A percentile compares a stretch with the other conserved stretches of the same genome.
Conservation (phyloP, 2,329 filamentous ascomycete genomes). For the Pyrenophora seminiperda region DNA sequence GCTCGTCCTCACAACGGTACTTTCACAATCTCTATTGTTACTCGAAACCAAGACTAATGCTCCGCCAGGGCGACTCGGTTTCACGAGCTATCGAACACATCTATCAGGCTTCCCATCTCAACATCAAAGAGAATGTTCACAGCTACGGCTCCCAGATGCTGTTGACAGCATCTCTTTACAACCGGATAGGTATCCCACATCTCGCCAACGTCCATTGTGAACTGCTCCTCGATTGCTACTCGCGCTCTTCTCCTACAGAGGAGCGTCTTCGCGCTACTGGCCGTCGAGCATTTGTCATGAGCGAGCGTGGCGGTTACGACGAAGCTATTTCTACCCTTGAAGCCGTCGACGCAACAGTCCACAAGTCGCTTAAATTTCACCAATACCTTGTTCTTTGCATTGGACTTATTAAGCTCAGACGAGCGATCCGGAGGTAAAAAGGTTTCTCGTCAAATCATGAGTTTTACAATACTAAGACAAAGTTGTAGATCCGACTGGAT, state of each 20-base stretch:
- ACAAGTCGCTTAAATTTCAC: conserved; percentile 76
- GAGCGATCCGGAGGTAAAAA: conserved; percentile 61
- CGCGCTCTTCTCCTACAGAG: conserved; percentile 68
- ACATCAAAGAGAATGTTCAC: conserved; percentile 75
- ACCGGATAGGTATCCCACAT: conserved; percentile 68
- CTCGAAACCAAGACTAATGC: background rate
- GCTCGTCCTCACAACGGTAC: conserved; percentile 73
- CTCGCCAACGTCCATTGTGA: conserved; percentile 69
- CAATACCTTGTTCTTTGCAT: conserved; percentile 74
- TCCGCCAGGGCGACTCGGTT: conserved; percentile 59
- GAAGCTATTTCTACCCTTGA: conserved; percentile 68
- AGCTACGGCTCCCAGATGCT: conserved; percentile 76
- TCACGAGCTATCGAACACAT: conserved; percentile 74
- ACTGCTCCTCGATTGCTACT: conserved; percentile 76
- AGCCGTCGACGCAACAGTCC: conserved; percentile 62
- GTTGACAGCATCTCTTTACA: conserved; percentile 74
- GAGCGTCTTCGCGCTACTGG: conserved; percentile 78
- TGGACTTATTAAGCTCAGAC: conserved; percentile 68
- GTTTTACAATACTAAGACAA: conserved; percentile 17
- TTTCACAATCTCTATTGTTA: conserved; percentile 31
- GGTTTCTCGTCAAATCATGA: background rate
- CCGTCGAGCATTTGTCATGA: conserved; percentile 69
- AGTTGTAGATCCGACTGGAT: conserved; percentile 56
- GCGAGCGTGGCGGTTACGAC: conserved; percentile 71
- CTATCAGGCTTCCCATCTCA: conserved; percentile 80